Evolutionary conservation across 257 asterid genomes (phyloP).

Genomic region (Nicotiana benthamiana): DNA sequence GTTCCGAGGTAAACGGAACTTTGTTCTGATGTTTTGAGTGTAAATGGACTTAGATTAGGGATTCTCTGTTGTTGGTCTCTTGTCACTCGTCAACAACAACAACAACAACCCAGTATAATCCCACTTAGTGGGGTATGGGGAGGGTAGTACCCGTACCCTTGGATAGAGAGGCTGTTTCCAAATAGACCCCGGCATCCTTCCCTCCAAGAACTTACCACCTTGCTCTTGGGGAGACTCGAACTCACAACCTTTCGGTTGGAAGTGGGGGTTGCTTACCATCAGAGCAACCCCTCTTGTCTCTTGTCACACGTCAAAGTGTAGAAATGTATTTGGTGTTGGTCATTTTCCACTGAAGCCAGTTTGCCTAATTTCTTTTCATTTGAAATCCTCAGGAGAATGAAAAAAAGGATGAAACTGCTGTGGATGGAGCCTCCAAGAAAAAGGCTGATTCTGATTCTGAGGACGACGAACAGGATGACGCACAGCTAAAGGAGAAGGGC

Average conservation of each 20-base stretch:
- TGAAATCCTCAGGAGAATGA: slow-evolving; percentile 49
- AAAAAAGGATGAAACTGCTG: slow-evolving; percentile 54
- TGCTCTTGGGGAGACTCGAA: no score
- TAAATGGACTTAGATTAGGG: background rate
- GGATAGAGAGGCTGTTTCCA: no score
- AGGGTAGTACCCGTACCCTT: no score
- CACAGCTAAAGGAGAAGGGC: slow-evolving; percentile 58
- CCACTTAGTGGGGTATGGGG: no score
- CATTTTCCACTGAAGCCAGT: background rate
- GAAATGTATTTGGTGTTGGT: background rate
- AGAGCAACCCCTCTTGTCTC: background rate
- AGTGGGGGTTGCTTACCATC: no score
- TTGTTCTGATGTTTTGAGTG: background rate
- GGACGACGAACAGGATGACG: slow-evolving; percentile 60
- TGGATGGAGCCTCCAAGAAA: slow-evolving; percentile 56
- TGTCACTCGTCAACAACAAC: background rate
- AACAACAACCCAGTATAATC: no score
- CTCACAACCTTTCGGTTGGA: no score
- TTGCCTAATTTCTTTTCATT: background rate
- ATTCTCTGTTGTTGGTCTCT: background rate
- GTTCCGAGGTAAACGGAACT: slow-evolving; percentile 51
- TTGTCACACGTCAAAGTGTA: background rate
- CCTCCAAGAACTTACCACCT: no score
- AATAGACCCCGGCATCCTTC: no score
- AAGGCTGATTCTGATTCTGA: slow-evolving; percentile 79